Conservation (phyloP, 2,329 filamentous ascomycete genomes). For the Colletotrichum sidae region DNA sequence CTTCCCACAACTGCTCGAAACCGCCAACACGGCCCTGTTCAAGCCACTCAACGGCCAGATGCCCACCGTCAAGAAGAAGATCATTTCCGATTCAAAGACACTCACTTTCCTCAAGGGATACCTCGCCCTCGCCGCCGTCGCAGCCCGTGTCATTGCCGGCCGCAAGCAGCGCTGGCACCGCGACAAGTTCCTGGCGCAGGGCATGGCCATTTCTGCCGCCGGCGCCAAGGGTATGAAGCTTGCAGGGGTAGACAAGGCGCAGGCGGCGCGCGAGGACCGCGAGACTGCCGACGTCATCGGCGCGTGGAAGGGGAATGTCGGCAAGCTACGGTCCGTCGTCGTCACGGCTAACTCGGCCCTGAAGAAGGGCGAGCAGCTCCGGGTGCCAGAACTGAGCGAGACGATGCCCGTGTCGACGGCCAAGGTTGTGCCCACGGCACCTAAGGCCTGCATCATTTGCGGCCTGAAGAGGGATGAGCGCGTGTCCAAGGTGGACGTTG, state of each 20-base stretch:
- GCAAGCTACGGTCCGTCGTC: slow-evolving; percentile 79
- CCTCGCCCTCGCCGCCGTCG: slow-evolving; percentile 72
- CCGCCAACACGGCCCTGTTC: slow-evolving; percentile 74
- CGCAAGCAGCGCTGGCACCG: slow-evolving; percentile 91
- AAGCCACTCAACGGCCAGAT: slow-evolving; percentile 71
- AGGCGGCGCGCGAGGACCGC: slow-evolving; percentile 84
- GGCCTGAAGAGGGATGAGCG: slow-evolving; percentile 90
- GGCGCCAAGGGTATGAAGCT: slow-evolving; percentile 92
- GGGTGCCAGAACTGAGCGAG: slow-evolving; percentile 78
- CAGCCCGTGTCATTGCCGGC: slow-evolving; percentile 85
- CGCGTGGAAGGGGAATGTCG: slow-evolving; percentile 81
- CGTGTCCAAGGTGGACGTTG: slow-evolving; percentile 77
- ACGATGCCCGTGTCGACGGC: slow-evolving; percentile 75
- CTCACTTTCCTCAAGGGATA: slow-evolving; percentile 74
- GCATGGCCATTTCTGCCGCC: slow-evolving; percentile 86
- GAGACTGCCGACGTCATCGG: slow-evolving; percentile 83
- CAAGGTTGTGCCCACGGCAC: slow-evolving; percentile 79
- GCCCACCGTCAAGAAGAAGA: slow-evolving; percentile 67
- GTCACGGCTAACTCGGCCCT: slow-evolving; percentile 68
- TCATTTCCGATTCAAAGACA: slow-evolving; percentile 72
- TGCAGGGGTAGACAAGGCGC: slow-evolving; percentile 83
- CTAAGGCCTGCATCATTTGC: slow-evolving; percentile 84
- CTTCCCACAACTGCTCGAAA: slow-evolving; percentile 77
- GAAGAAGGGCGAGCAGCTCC: slow-evolving; percentile 48
- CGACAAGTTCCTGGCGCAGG: slow-evolving; percentile 84